phyloP scores from a whole-genome alignment of 176 grass and related monocot genomes.

The Aegilops longissima region DNA sequence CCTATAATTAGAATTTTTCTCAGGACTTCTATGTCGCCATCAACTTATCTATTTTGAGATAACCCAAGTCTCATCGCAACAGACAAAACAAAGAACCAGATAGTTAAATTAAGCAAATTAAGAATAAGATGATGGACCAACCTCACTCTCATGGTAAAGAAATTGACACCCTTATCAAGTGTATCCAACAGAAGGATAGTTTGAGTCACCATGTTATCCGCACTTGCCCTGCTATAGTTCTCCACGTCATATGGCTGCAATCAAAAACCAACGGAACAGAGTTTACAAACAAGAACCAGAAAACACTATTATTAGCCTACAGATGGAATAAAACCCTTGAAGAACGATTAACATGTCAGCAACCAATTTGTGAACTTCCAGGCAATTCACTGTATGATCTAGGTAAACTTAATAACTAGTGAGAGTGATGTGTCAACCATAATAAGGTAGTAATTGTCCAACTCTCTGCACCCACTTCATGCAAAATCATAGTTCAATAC shows the following conservation, averaged over 20 bases:
- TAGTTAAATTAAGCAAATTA: background rate
- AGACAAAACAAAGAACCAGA: background rate
- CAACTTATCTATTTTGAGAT: background rate
- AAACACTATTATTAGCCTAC: background rate
- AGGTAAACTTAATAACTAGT: background rate
- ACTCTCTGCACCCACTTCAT: background rate
- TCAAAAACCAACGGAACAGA: background rate
- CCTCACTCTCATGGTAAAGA: conserved; percentile 92
- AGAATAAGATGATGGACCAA: conserved; percentile 18
- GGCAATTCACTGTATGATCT: background rate
- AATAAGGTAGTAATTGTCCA: background rate
- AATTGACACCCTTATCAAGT: conserved; percentile 80
- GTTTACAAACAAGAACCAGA: background rate
- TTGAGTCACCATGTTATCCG: conserved; percentile 93
- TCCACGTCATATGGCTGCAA: conserved; percentile 60
- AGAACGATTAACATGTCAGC: background rate
- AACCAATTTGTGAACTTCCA: background rate
- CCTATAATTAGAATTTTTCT: background rate
- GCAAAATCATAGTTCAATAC: background rate
- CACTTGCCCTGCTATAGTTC: conserved; percentile 17
- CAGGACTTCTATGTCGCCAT: background rate
- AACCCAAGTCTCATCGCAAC: background rate
- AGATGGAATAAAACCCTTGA: background rate
- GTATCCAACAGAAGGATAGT: conserved; percentile 78
- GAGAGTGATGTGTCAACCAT: background rate